Evolutionary conservation across 2,329 filamentous ascomycete species (phyloP).

Genomic region (Penicillium oxalicum): DNA sequence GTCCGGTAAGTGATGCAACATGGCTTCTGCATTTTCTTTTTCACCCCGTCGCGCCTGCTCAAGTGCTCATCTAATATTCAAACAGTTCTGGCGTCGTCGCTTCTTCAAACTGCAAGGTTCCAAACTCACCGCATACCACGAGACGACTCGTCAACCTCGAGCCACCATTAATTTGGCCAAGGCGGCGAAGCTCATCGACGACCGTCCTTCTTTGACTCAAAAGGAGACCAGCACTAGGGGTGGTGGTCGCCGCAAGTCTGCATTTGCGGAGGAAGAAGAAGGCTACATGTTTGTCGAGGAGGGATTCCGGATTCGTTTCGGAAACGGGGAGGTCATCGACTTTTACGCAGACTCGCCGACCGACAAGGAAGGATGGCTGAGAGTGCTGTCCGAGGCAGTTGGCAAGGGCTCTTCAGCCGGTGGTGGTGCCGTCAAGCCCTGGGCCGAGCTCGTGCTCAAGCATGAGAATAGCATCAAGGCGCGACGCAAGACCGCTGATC

Average conservation of each 20-base stretch:
- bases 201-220: constrained; percentile 74
- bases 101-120: constrained; percentile 92
- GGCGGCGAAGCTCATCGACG: constrained; percentile 87
- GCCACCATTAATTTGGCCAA: constrained; percentile 96
- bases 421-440: constrained; percentile 47
- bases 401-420: constrained; percentile 48
- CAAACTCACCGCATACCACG: constrained; percentile 92
- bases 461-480: constrained; percentile 37
- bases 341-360: constrained; percentile 88
- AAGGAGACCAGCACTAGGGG: constrained; percentile 72
- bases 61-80: constrained; percentile 14
- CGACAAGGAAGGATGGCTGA: constrained; percentile 94
- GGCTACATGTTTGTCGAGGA: constrained; percentile 99
- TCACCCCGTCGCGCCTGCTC: background rate
- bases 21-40: background rate
- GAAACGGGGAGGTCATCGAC: constrained; percentile 96
- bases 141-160: constrained; percentile 88
- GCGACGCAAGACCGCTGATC: constrained; percentile 26
- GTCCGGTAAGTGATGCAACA: constrained; percentile 63
- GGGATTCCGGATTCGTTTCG: constrained; percentile 96
- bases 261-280: constrained; percentile 96
- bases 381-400: constrained; percentile 67
- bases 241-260: constrained; percentile 80
- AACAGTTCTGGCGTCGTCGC: constrained; percentile 89
- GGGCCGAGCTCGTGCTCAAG: constrained; percentile 56